These are phyloP conservation scores for Sarocladium oryzae DNA, from an alignment of 2,329 filamentous ascomycete genomes.

Conservation along the genomic window DNA sequence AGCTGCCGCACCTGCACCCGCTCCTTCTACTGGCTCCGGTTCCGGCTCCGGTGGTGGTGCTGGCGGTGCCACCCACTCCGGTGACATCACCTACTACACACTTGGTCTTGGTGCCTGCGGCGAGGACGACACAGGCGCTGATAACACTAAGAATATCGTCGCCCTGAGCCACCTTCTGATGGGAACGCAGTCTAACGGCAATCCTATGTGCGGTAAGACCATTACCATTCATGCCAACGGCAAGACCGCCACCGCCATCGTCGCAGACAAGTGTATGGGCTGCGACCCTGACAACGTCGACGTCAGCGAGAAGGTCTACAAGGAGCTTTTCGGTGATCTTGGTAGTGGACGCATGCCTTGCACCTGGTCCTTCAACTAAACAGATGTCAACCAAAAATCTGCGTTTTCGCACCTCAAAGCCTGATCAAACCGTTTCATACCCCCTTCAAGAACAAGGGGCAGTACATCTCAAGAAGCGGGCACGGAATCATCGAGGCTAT, in stretches of 20 bases:
- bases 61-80: constrained; percentile 32
- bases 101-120: constrained; percentile 67
- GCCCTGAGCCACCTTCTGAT: constrained; percentile 62
- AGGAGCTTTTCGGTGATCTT: constrained; percentile 42
- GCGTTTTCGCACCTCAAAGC: background rate
- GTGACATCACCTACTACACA: constrained; percentile 70
- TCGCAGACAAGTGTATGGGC: constrained; percentile 72
- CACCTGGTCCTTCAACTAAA: constrained; percentile 38
- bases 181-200: constrained; percentile 56
- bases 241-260: constrained; percentile 48
- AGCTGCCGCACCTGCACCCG: constrained; percentile 12
- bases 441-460: background rate
- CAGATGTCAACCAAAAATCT: background rate
- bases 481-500: background rate
- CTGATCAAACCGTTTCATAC: no score
- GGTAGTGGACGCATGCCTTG: constrained; percentile 34
- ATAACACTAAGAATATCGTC: constrained; percentile 53
- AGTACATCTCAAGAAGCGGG: background rate
- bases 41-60: constrained; percentile 11
- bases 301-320: constrained; percentile 50
- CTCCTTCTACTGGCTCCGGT: constrained; percentile 13
- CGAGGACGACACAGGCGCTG: constrained; percentile 49
- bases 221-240: constrained; percentile 60
- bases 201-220: constrained; percentile 63
- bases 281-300: constrained; percentile 54